Conservation (phyloP, 2,329 filamentous ascomycete species). For the Botrytis porri region DNA sequence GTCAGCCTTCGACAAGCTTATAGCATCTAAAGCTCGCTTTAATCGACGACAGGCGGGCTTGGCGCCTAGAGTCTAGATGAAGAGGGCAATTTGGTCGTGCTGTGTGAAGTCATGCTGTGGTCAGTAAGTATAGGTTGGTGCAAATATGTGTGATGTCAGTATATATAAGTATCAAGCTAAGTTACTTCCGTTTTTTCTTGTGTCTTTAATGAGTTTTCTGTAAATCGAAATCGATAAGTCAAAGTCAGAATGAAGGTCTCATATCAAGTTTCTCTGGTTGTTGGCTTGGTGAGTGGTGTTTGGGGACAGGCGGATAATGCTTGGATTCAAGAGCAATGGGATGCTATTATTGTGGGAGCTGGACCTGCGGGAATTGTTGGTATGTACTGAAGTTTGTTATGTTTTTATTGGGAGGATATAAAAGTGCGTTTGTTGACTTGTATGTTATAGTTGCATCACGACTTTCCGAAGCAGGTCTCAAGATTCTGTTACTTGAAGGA, state of each 20-base stretch:
- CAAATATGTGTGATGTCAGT: background rate
- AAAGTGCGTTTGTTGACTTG: background rate
- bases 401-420: background rate
- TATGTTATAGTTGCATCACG: conserved; percentile 41
- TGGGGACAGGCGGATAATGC: conserved; percentile 10
- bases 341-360: conserved; percentile 46
- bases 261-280: conserved; percentile 1
- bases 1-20: background rate
- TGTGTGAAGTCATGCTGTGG: background rate
- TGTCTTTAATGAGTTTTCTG: no score
- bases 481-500: conserved; percentile 51
- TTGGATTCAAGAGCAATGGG: conserved; percentile 36
- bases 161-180: background rate
- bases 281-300: background rate
- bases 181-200: background rate
- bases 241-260: conserved; percentile 5
- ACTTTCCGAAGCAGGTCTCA: conserved; percentile 50
- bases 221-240: background rate
- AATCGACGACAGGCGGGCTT: background rate
- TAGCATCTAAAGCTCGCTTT: background rate
- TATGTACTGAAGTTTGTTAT: conserved; percentile 16
- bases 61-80: background rate
- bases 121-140: background rate
- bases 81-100: background rate
- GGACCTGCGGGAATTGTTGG: conserved; percentile 50